Evolutionary conservation across 805 yeast species (phyloP), one percentile per base, ranked within the genome.

Genomic region (Cyberlindnera sargentensis): DNA sequence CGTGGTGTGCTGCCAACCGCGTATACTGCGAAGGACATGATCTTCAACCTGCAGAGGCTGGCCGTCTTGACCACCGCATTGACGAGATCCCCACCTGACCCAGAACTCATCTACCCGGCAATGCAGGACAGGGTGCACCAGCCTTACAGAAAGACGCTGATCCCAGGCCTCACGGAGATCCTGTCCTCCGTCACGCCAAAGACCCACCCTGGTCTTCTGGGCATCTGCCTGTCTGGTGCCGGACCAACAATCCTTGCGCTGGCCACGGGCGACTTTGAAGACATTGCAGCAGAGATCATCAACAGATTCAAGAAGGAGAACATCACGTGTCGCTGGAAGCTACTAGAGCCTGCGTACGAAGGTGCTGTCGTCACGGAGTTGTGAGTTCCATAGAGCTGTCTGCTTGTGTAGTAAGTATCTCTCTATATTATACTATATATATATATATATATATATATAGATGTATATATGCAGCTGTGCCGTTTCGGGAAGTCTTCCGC

Each of bases 101-200:
- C 95, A 29, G 80, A 80, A 46, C 71, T 90, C 51, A 89, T 93
- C 52, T 89, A 84, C 64, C 84, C 91, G 48, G 87, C 98, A 15
- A 93, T 93, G 98, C 95, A 88, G 67, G 99, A 93, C 65, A 82
- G 84, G 58, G 76, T 93, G 34, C 99, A 93, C 67, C 99, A 93
- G 65, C 96, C 97, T n/a, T 93, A 91, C 73, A 78, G 99, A 60
- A 81, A 89, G 58, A 80, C 82, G 10, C 74, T 91, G 53, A 87
- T 93, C 45, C 99, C 99, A 4, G 99, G 98, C 0, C 73, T 93
- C 43, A 72, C 83, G 8, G 88, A 86, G 48, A 87, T 93, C 39
- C 72, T 93, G 53, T 70, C 79, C 6, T 73, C 84, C 10, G 82
- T 93, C 41, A 86, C 95, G 0, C 96, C 98, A 36, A 72, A 76